These are phyloP conservation scores for Funneliformis caledonium DNA, from an alignment of 371 early-diverging fungal species.

Conservation along the genomic window DNA sequence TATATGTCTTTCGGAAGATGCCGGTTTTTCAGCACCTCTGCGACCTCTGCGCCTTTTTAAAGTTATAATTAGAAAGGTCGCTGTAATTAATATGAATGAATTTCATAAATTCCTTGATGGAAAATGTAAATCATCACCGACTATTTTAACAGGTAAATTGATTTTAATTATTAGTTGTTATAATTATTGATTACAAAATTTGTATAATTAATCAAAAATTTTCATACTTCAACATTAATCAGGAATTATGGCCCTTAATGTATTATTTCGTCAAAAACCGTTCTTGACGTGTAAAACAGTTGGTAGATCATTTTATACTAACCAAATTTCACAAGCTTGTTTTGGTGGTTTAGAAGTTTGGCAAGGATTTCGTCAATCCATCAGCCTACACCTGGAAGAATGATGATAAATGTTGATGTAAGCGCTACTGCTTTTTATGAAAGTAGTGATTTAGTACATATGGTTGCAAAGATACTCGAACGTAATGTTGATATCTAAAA, in stretches of 20 bases:
- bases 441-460: conserved; percentile 62
- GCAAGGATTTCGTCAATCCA: conserved; percentile 77
- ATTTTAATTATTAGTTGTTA: neutral
- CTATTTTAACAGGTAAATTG: conserved; percentile 50
- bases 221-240: neutral
- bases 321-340: conserved; percentile 52
- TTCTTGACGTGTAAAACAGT: conserved; percentile 63
- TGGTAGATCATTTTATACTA: conserved; percentile 79
- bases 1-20: conserved; percentile 50
- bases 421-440: conserved; percentile 84
- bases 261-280: conserved; percentile 71
- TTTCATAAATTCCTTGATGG: conserved; percentile 58
- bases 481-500: conserved; percentile 63
- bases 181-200: neutral
- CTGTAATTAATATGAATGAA: conserved; percentile 59
- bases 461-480: conserved; percentile 65
- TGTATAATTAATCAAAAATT: neutral
- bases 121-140: conserved; percentile 47
- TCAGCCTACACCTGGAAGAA: conserved; percentile 58
- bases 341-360: conserved; percentile 76
- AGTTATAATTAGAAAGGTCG: conserved; percentile 59
- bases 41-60: conserved; percentile 44
- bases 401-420: conserved; percentile 83
- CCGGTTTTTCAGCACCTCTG: conserved; percentile 41
- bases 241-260: conserved; percentile 70